These are phyloP conservation scores for Cyclotella sp. DNA, from an alignment of 108 stramenopile species.

Conservation along the genomic window DNA sequence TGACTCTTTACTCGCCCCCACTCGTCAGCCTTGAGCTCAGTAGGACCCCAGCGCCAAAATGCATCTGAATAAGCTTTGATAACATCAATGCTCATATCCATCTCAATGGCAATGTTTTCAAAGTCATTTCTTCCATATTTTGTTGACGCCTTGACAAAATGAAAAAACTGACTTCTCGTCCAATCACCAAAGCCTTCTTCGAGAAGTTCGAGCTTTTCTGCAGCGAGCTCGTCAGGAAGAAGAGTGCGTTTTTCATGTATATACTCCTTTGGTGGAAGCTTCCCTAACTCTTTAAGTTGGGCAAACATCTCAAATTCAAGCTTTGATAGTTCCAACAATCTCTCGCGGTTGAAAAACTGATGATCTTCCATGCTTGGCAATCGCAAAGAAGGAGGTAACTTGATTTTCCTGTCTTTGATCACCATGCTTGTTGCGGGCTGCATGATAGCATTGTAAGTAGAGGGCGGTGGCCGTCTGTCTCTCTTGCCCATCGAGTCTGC, in stretches of 20 bases:
- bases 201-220: slow-evolving; percentile 85
- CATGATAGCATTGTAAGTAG: slow-evolving; percentile 82
- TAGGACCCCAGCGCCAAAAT: slow-evolving; percentile 85
- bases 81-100: slow-evolving; percentile 87
- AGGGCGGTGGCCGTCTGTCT: slow-evolving; percentile 84
- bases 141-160: slow-evolving; percentile 73
- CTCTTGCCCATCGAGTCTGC: slow-evolving; percentile 88
- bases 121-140: slow-evolving; percentile 85
- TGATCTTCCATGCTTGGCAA: slow-evolving; percentile 94
- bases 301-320: slow-evolving; percentile 83
- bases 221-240: slow-evolving; percentile 73
- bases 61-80: slow-evolving; percentile 87
- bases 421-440: slow-evolving; percentile 86
- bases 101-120: slow-evolving; percentile 79
- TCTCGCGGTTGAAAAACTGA: slow-evolving; percentile 93
- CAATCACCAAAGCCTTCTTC: slow-evolving; percentile 90
- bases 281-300: slow-evolving; percentile 75
- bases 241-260: slow-evolving; percentile 63
- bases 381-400: slow-evolving; percentile 73
- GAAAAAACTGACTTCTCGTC: slow-evolving; percentile 84
- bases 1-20: slow-evolving; percentile 79
- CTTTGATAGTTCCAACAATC: slow-evolving; percentile 83
- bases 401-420: slow-evolving; percentile 78
- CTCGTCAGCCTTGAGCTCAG: slow-evolving; percentile 78
- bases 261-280: slow-evolving; percentile 70